Evolutionary conservation across 768 basidiomycete genomes (phyloP).

Genomic region (Filobasidium floriforme): DNA sequence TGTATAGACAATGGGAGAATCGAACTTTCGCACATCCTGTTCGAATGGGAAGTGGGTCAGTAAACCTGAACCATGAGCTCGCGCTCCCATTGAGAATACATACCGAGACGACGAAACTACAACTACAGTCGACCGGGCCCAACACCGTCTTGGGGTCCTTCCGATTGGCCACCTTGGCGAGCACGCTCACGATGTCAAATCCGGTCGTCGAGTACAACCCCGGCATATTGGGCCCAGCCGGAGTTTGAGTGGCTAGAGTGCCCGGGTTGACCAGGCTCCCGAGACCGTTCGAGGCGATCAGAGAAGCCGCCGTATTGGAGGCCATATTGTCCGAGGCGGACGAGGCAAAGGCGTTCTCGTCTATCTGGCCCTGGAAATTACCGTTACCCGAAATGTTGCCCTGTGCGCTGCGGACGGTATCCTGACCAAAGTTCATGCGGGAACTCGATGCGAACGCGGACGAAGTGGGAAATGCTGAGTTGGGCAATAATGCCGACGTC

Average conservation of each 20-base stretch:
- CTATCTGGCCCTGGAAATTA: constrained; percentile 16
- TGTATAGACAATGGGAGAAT: constrained; percentile 83
- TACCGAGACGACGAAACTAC: constrained; percentile 75
- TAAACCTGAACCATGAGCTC: too few relatives aligned
- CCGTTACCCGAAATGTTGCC: constrained; percentile 12
- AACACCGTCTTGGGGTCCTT: constrained; percentile 66
- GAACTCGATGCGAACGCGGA: constrained; percentile 13
- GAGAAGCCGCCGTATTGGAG: constrained; percentile 28
- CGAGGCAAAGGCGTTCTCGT: constrained; percentile 24
- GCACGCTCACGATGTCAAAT: constrained; percentile 76
- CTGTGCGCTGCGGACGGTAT: background rate
- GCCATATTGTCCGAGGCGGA: constrained; percentile 34
- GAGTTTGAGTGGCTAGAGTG: constrained; percentile 24
- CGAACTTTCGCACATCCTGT: constrained; percentile 65
- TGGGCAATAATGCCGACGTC: constrained; percentile 23
- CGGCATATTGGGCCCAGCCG: constrained; percentile 35
- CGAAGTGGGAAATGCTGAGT: constrained; percentile 9
- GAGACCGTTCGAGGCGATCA: constrained; percentile 34
- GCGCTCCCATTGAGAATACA: too few relatives aligned
- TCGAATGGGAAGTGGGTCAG: background rate
- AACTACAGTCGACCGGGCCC: constrained; percentile 86
- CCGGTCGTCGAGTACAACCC: constrained; percentile 80
- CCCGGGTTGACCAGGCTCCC: constrained; percentile 26
- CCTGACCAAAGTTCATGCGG: constrained; percentile 10
- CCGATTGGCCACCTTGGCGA: constrained; percentile 67